Base-by-base conservation (phyloP, 1,284 basidiomycete species). In the Exsudoporus floridanus region DNA sequence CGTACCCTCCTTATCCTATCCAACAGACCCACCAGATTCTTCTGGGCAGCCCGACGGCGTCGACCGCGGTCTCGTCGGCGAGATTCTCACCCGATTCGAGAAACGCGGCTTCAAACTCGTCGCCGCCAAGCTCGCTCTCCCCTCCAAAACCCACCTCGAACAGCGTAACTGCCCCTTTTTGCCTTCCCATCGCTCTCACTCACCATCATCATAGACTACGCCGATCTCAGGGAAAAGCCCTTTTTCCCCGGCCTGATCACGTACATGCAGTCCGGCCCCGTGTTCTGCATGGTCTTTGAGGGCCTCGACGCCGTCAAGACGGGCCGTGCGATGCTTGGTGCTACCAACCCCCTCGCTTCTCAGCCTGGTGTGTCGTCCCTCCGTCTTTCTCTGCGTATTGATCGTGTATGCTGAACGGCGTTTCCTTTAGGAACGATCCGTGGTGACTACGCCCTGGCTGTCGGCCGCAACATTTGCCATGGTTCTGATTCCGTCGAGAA, bases 251-350 rank as follows among this genome's bases (percentile, higher is more conserved):
- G 88, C 61, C 75, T 98, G 66, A 88, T 96, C 81, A 87, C 86
- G 71, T 97, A 97, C 83, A 92, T 98, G 95, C 82, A 86, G 53
- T 85, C 92, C 59, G 96, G 96, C 59, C 96, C 96, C 64, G 96
- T 99, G 64, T 88, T 97, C 67, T 92, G 83, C 69, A 97, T 98
- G 86, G 96, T 96, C 67, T 98, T 94, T 84, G 83, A 98, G 78
- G 96, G 96, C 65, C 87, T 95, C 67, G 93, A 97, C 71, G 93
- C 92, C 62, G 94, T 97, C 80, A 96, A 96, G 83, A 94, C 91
- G 58, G 94, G 94, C 65, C 93, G 94, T 76, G 82, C 74, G 72
- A 94, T 98, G 86, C 90, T 99, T 65, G 94, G 96, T 71, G 88
- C 94, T 45, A 98, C 97, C 71, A 98, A 99, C 87, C 97, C 96